phyloP scores from a whole-genome alignment of 2,329 filamentous ascomycete genomes.

The Colletotrichum sp. region DNA sequence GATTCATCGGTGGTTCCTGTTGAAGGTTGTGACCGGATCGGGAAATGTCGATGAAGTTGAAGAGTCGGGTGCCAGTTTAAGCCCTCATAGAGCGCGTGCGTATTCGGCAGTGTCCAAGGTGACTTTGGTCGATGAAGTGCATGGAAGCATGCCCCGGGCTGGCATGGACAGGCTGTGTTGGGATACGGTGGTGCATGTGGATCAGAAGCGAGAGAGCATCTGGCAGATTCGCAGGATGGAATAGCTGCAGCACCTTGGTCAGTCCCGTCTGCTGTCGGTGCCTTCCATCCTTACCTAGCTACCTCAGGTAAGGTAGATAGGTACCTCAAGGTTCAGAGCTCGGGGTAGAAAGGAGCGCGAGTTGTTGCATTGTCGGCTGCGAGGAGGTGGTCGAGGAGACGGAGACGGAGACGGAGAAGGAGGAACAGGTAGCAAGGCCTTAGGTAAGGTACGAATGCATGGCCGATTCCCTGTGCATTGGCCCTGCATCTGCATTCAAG shows the following conservation, averaged over 20 bases:
- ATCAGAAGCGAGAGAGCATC: neutral
- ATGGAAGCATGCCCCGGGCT: neutral
- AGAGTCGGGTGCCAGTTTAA: neutral
- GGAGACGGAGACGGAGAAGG: neutral
- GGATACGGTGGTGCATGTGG: neutral
- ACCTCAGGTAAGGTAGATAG: neutral
- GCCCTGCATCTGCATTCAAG: neutral
- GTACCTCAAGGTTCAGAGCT: neutral
- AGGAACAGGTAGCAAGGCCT: neutral
- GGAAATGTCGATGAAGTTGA: neutral
- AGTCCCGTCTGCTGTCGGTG: neutral
- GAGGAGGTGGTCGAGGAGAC: neutral
- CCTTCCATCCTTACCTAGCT: neutral
- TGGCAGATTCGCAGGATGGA: neutral
- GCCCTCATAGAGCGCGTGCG: neutral
- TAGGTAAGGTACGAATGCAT: neutral
- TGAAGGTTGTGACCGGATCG: neutral
- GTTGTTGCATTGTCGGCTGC: neutral
- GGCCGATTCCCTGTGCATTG: neutral
- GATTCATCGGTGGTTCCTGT: neutral
- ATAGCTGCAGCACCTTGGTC: neutral
- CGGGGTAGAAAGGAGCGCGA: neutral
- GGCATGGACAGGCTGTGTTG: constrained; percentile 10
- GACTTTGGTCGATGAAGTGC: constrained; percentile 3
- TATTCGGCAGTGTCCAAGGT: neutral